Base-by-base conservation (phyloP, 2,329 filamentous ascomycete species). In the Alternaria gaisen region DNA sequence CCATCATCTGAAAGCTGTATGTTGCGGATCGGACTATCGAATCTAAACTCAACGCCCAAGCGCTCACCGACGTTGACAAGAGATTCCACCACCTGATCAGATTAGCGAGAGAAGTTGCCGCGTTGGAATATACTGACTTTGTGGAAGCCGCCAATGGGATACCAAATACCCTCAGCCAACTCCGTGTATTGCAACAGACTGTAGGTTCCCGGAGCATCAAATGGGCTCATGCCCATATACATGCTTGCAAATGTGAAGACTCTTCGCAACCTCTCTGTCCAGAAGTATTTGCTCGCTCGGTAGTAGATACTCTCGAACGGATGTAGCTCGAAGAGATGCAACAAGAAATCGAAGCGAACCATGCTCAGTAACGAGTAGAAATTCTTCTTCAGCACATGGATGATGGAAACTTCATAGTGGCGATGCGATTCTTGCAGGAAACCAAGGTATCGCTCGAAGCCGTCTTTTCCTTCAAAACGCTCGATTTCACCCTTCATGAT, bases 181-280 rank as follows among this genome's bases (percentile, higher is more conserved):
- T 93, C 90, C 0, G 90, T 90, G 74, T 92, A 93, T 77, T 92
- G 90, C 53, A 93, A 80, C 60, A 93, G 76, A 50, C 85, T 89
- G 78, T 93, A 93, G 2, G 90, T 92, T 4, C 88, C 90, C 0
- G 90, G 91, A 0, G 91, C 90, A 72, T 91, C 89, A 72, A 90
- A 93, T 0, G 91, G 91, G 56, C 84, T 88, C 90, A 93, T 93
- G 0, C 91, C 91, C 88, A 93, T 90, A 72, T 93, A 93, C 90
- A 93, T 93, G 68, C 88, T 92, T 22, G 87, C 90, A 77, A 93
- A 93, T 0, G 90, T 92, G 66, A 93, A 93, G 0, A 90, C 90
- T 26, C 90, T 80, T 61, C 90, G 82, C 69, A 93, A 72, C 58
- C 90, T 81, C 72, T 92, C 90, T 0, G 88, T 89, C 82, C 82